phyloP scores from a whole-genome alignment of 805 yeast genomes.

The Monosporozyma aquatica region DNA sequence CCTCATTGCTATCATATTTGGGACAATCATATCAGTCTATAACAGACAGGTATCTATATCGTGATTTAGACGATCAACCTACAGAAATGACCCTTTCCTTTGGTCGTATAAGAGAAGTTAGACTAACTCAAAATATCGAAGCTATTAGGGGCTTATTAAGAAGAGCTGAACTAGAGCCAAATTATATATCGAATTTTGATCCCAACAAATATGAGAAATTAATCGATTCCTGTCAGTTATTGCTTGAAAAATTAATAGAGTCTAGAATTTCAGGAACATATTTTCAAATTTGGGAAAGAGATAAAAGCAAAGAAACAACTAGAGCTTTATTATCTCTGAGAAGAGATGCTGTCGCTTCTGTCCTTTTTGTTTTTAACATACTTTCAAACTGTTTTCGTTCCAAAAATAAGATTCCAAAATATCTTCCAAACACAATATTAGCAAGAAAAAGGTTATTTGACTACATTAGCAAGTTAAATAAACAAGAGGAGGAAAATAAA shows the following conservation, averaged over 20 bases:
- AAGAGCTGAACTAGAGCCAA: conserved; percentile 33
- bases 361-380: conserved; percentile 36
- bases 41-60: conserved; percentile 40
- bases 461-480: conserved; percentile 30
- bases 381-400: conserved; percentile 36
- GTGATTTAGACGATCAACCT: conserved; percentile 40
- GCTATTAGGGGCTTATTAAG: conserved; percentile 33
- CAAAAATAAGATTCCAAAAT: conserved; percentile 33
- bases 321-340: conserved; percentile 35
- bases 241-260: conserved; percentile 38
- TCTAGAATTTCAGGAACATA: conserved; percentile 42
- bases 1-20: conserved; percentile 35
- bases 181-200: conserved; percentile 31
- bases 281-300: conserved; percentile 39
- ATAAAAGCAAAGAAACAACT: conserved; percentile 31
- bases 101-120: conserved; percentile 40
- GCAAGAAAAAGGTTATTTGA: conserved; percentile 38
- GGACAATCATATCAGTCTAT: conserved; percentile 40
- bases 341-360: conserved; percentile 41
- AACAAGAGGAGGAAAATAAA: conserved; percentile 3
- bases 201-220: conserved; percentile 28
- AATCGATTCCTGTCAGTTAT: conserved; percentile 31
- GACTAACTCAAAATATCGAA: conserved; percentile 37
- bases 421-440: conserved; percentile 37
- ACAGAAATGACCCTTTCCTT: conserved; percentile 36